These are phyloP conservation scores for Arachis stenosperma DNA, from an alignment of 306 rosid genomes.

Conservation along the genomic window DNA sequence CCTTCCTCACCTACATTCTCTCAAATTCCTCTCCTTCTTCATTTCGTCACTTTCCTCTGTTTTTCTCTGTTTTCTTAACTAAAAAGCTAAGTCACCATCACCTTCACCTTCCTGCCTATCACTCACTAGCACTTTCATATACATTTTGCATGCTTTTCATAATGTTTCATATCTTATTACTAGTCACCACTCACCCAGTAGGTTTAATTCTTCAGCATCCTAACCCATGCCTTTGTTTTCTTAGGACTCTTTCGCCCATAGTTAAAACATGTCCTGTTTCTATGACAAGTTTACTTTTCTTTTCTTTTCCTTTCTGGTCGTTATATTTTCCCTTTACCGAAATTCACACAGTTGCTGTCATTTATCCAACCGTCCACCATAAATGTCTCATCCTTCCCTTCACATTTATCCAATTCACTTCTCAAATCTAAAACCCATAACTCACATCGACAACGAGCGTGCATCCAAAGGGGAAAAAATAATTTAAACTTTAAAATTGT, in stretches of 20 bases:
- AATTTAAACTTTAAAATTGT: background rate
- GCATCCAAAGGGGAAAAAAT: background rate
- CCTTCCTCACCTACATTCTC: background rate
- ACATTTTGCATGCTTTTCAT: background rate
- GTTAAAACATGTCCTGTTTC: background rate
- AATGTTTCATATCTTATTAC: background rate
- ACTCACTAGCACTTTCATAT: conserved; percentile 9
- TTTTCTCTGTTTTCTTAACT: conserved; percentile 3
- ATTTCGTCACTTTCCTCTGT: background rate
- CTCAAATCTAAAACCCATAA: background rate
- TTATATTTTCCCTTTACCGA: background rate
- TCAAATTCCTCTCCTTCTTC: background rate
- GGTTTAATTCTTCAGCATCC: background rate
- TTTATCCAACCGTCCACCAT: background rate
- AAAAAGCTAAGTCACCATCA: background rate
- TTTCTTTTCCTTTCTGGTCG: background rate
- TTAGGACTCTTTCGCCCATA: background rate
- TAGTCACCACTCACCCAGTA: background rate
- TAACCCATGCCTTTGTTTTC: background rate
- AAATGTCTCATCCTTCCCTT: background rate
- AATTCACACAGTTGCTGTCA: background rate
- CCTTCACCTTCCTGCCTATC: background rate
- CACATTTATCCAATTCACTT: background rate
- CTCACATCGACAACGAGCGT: background rate
- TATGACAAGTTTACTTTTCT: too few species aligned